phyloP scores from a whole-genome alignment of 768 basidiomycete species.

The Ramaria rubella region DNA sequence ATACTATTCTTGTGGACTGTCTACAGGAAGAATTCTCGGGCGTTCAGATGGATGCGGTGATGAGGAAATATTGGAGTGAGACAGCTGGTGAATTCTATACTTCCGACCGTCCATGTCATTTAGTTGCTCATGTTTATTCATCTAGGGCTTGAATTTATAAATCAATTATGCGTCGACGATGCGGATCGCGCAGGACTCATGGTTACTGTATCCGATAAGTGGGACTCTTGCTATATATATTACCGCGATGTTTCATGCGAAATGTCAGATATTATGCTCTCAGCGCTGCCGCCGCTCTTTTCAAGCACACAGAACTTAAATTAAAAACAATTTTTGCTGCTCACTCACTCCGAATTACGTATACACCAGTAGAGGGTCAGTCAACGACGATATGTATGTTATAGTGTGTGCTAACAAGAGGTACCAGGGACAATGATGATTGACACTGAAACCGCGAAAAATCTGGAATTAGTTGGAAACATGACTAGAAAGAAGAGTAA shows the following conservation, averaged over 20 bases:
- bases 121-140: not conserved
- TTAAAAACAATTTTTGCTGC: conserved; percentile 66
- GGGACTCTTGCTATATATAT: conserved; percentile 18
- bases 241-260: not conserved
- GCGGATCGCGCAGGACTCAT: conserved; percentile 77
- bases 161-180: conserved; percentile 71
- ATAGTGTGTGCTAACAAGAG: not conserved
- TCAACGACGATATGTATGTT: not conserved
- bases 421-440: conserved; percentile 87
- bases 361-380: conserved; percentile 60
- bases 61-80: conserved; percentile 78
- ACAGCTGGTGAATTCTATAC: conserved; percentile 6
- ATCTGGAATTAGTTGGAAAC: conserved; percentile 86
- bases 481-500: conserved; percentile 55
- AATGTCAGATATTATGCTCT: conserved; percentile 74
- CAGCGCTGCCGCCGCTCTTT: conserved; percentile 77
- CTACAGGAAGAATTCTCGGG: conserved; percentile 70
- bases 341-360: conserved; percentile 66
- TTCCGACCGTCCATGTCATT: not conserved
- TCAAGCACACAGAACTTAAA: conserved; percentile 72
- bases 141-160: conserved; percentile 70
- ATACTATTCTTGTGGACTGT: conserved; percentile 42
- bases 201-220: conserved; percentile 77
- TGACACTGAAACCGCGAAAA: conserved; percentile 80
- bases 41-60: conserved; percentile 60